A percentile compares a stretch with the other conserved stretches of the same genome.
Evolutionary conservation across 2,329 filamentous ascomycete genomes (phyloP).

Genomic region (Ophiostoma ulmi): DNA sequence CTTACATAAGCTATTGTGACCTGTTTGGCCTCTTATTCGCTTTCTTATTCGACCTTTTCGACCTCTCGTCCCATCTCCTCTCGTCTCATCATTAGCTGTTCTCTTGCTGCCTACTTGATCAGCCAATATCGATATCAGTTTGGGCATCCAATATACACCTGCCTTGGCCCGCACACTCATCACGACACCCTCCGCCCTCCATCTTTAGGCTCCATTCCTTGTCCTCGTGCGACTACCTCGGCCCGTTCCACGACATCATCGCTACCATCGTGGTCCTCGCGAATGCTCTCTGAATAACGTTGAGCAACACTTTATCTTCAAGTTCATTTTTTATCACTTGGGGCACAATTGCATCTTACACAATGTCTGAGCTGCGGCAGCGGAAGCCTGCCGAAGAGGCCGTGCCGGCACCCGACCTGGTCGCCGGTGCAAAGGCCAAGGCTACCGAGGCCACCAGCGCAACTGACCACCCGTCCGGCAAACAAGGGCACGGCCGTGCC

Average conservation of each 20-base stretch:
- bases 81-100: background rate
- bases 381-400: constrained; percentile 28
- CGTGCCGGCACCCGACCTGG: constrained; percentile 34
- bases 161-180: background rate
- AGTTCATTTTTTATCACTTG: background rate
- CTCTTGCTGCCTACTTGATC: background rate
- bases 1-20: background rate
- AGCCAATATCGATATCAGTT: background rate
- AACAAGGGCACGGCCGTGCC: constrained; percentile 46
- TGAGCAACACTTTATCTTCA: background rate
- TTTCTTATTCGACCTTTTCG: background rate
- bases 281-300: background rate
- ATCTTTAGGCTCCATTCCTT: background rate
- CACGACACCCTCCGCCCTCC: background rate
- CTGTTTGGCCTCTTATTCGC: too few relatives aligned
- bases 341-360: background rate
- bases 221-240: background rate
- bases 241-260: constrained; percentile 6
- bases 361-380: constrained; percentile 36
- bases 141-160: background rate
- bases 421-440: constrained; percentile 24
- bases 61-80: background rate
- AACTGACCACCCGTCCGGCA: constrained; percentile 50
- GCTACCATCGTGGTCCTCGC: background rate
- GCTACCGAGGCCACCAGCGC: constrained; percentile 23